phyloP scores from a whole-genome alignment of 2,329 filamentous ascomycete genomes.

The Diaporthe sp. region DNA sequence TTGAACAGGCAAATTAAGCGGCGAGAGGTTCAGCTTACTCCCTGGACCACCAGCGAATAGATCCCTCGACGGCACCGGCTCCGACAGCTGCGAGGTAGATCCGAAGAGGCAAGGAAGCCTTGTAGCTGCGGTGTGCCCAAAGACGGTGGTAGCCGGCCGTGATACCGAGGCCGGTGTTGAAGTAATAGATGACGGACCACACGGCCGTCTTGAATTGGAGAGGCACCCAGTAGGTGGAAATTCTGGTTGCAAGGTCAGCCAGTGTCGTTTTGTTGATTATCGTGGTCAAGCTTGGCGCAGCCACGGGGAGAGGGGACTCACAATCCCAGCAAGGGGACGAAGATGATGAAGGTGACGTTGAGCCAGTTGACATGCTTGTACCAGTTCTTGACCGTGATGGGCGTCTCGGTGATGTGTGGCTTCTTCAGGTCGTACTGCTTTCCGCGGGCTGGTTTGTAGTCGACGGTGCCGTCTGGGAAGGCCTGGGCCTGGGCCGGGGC shows the following conservation, averaged over 20 bases:
- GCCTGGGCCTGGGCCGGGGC: slow-evolving; percentile 53
- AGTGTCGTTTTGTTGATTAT: not conserved
- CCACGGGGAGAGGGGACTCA: not conserved
- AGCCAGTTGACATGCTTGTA: slow-evolving; percentile 96
- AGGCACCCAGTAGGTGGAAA: slow-evolving; percentile 84
- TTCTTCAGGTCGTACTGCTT: slow-evolving; percentile 70
- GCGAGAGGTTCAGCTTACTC: slow-evolving; percentile 54
- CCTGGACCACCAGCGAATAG: slow-evolving; percentile 89
- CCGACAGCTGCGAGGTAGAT: slow-evolving; percentile 87
- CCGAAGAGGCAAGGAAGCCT: slow-evolving; percentile 80
- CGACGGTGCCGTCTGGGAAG: slow-evolving; percentile 67
- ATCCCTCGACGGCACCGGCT: slow-evolving; percentile 87
- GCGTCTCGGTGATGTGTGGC: slow-evolving; percentile 86
- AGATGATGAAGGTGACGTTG: slow-evolving; percentile 84
- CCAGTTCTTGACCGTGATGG: slow-evolving; percentile 87
- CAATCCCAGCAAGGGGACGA: slow-evolving; percentile 81
- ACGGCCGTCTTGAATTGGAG: slow-evolving; percentile 78
- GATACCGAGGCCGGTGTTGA: slow-evolving; percentile 85
- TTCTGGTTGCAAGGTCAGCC: slow-evolving; percentile 40
- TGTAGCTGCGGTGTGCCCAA: slow-evolving; percentile 90
- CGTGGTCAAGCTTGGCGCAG: not conserved
- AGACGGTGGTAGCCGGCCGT: slow-evolving; percentile 86
- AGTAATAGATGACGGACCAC: slow-evolving; percentile 85
- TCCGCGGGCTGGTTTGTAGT: slow-evolving; percentile 66
- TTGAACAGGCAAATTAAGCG: too few relatives aligned